A percentile compares a stretch with the other conserved stretches of the same genome.
These are phyloP conservation scores for Fusarium sp. DNA, from an alignment of 2,329 filamentous ascomycete species.

Conservation along the genomic window DNA sequence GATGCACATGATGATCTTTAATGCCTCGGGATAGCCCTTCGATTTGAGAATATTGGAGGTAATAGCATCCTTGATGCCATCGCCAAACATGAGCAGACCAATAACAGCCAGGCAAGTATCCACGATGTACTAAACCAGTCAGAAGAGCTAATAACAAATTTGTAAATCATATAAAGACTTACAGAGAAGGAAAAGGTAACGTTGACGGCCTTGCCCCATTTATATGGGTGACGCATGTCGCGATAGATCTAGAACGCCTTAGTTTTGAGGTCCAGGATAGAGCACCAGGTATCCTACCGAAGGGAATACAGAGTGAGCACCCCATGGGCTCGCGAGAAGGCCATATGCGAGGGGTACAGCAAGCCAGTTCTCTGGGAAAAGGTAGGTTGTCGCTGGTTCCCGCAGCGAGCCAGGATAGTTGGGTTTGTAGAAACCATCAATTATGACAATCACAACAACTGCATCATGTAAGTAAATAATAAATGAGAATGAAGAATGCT, in stretches of 20 bases:
- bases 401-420: slow-evolving; percentile 84
- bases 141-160: slow-evolving; percentile 2
- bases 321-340: slow-evolving; percentile 83
- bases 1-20: slow-evolving; percentile 84
- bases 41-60: slow-evolving; percentile 88
- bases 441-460: slow-evolving; percentile 87
- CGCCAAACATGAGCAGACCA: slow-evolving; percentile 95
- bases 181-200: slow-evolving; percentile 89
- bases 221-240: slow-evolving; percentile 80
- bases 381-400: slow-evolving; percentile 81
- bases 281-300: slow-evolving; percentile 65
- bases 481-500: background rate
- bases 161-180: slow-evolving; percentile 50
- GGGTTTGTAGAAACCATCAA: slow-evolving; percentile 88
- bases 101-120: slow-evolving; percentile 86
- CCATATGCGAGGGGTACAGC: slow-evolving; percentile 91
- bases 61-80: slow-evolving; percentile 87
- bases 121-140: slow-evolving; percentile 72
- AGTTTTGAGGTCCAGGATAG: background rate
- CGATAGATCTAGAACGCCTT: slow-evolving; percentile 64
- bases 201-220: slow-evolving; percentile 80
- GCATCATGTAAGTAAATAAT: slow-evolving; percentile 16
- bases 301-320: slow-evolving; percentile 79
- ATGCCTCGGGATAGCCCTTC: slow-evolving; percentile 76
- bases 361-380: slow-evolving; percentile 88